Conservation (phyloP, 129 eudicot species). For the Helichrysum umbraculigerum region DNA sequence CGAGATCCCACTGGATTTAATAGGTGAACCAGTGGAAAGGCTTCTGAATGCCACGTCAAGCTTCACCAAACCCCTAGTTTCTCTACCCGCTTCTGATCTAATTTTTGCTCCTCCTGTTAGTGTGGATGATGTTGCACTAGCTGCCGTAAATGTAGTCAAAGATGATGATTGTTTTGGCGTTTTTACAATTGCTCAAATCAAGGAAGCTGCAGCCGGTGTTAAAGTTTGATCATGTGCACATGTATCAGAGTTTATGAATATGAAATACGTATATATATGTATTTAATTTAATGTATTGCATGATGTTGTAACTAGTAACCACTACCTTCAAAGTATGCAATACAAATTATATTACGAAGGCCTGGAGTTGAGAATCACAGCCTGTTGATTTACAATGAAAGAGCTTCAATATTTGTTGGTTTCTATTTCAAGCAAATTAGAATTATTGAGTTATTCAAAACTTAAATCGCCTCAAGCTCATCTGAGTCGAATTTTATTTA, state of each 20-base stretch:
- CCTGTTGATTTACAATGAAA: constrained; percentile 6
- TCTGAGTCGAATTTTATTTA: no score
- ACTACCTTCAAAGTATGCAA: constrained; percentile 3
- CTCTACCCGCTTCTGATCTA: constrained; percentile 88
- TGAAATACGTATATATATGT: not conserved
- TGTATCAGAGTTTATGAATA: not conserved
- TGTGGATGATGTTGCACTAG: constrained; percentile 84
- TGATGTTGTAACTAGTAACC: constrained; percentile 13
- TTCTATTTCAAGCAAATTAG: not conserved
- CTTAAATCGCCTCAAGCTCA: no score
- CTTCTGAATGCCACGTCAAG: constrained; percentile 61
- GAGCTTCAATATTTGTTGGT: not conserved
- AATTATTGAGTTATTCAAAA: no score
- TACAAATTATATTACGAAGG: constrained; percentile 21
- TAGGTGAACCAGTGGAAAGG: constrained; percentile 85
- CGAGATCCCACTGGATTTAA: constrained; percentile 85
- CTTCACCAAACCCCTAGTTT: constrained; percentile 68
- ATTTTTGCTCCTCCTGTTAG: constrained; percentile 86
- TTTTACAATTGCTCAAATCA: constrained; percentile 83
- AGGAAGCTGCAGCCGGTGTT: constrained; percentile 76
- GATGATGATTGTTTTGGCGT: constrained; percentile 92
- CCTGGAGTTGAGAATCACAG: constrained; percentile 6
- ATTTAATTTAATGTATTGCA: constrained; percentile 15
- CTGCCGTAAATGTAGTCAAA: constrained; percentile 69
- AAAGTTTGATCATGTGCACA: constrained; percentile 41